Base-by-base conservation (phyloP, 192 early-diverging fungal genomes). In the Rhizophagus prolifer region DNA sequence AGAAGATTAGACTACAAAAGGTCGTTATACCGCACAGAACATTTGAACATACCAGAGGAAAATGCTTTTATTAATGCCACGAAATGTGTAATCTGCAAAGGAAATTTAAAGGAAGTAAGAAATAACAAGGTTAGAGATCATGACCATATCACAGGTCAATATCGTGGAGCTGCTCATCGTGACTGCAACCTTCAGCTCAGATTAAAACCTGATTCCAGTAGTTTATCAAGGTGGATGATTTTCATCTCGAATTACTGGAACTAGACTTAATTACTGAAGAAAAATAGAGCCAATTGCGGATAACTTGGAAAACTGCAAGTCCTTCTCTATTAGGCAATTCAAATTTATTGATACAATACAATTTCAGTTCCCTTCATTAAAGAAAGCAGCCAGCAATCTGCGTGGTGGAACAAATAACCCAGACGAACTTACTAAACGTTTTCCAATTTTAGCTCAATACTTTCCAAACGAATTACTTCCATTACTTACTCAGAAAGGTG, bases 61-160 rank as follows among this genome's bases (percentile, higher is more conserved):
- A 50, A 70, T 0, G 2, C 41, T 12, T 70, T 31, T 47, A 47
- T 54, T 0, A 2, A 38, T 4, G 38, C 38, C 6, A 9, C 38
- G 0, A 38, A 13, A 70, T 70, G 69, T 47, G 6, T 70, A 21
- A 44, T 44, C 25, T 70, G 46, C 12, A 70, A 70, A 50, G 41
- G 12, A 0, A 19, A 23, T 1, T 70, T 70, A 14, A 31, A 9
- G 50, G 69, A 70, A 6, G 19, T 50, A 44, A 1, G 3, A 70
- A 50, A 54, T n/a, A 70, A 70, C 16, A 70, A 14, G 38, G 69
- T 70, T 44, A 25, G 19, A 70, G 69, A 70, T 47, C 46, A 70
- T 50, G 46, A 70, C 4, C 69, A 70, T 70, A 70, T 70, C 28
- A 70, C 69, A 23, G 69, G 46, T 54, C 13, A 70, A 44, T 70